Evolutionary conservation across 179 eudicot genomes (phyloP).

Genomic region (Actinidia polygama): DNA sequence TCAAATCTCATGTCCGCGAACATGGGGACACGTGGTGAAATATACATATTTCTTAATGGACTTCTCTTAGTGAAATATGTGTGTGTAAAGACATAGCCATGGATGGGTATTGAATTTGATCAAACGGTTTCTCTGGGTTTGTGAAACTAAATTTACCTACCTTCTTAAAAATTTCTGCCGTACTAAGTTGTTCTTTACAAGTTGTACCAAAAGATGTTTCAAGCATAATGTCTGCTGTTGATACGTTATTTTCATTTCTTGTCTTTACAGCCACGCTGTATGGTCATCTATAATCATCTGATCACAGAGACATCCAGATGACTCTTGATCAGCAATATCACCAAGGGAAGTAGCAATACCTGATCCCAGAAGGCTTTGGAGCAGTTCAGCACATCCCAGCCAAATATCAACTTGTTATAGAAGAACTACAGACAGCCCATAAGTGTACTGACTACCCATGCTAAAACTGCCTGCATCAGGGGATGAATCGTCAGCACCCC

Average conservation of each 20-base stretch:
- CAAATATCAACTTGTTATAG: slow-evolving; percentile 79
- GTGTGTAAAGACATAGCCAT: too few relatives aligned
- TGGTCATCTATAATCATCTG: slow-evolving; percentile 80
- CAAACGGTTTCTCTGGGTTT: slow-evolving; percentile 5
- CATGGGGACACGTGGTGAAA: too few relatives aligned
- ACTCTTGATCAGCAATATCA: slow-evolving; percentile 95
- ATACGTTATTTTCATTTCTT: too few relatives aligned
- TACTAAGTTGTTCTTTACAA: too few relatives aligned
- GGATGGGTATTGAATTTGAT: background rate
- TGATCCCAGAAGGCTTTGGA: slow-evolving; percentile 95
- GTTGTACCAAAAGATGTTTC: too few relatives aligned
- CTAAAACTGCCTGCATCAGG: slow-evolving; percentile 94
- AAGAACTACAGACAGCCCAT: slow-evolving; percentile 78
- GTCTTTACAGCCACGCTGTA: slow-evolving; percentile 99
- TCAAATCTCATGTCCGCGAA: too few relatives aligned
- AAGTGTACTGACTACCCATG: slow-evolving; percentile 69
- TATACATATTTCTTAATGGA: too few relatives aligned
- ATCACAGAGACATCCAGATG: slow-evolving; percentile 89
- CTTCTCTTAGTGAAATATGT: background rate
- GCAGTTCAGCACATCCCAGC: slow-evolving; percentile 90
- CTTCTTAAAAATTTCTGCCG: too few relatives aligned
- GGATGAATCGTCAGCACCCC: slow-evolving; percentile 80
- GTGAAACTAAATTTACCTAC: slow-evolving; percentile 48
- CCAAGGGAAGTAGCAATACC: slow-evolving; percentile 95
- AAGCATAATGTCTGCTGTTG: too few relatives aligned